Percentiles rank a stretch among this genome's conserved stretches.
phyloP scores from a whole-genome alignment of 352 stramenopile genomes.

The Globisporangium lucens region DNA sequence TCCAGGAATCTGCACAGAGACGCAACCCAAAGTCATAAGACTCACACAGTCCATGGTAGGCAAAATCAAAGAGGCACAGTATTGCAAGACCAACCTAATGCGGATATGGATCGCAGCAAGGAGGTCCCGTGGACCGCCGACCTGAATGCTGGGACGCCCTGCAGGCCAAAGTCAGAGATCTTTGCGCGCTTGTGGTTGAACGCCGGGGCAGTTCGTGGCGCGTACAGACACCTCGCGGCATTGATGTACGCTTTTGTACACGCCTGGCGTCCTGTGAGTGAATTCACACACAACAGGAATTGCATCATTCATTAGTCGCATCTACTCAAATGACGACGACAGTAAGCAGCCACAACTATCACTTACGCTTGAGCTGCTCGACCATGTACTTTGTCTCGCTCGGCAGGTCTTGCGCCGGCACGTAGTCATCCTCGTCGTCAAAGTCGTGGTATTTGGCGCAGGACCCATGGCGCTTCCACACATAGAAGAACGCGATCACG shows the following conservation, averaged over 20 bases:
- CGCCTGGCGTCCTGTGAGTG: constrained; percentile 44
- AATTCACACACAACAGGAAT: neutral
- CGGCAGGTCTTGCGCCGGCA: constrained; percentile 50
- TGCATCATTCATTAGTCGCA: neutral
- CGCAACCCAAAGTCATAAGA: neutral
- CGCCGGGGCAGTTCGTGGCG: constrained; percentile 25
- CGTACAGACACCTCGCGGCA: constrained; percentile 52
- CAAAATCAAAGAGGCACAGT: neutral
- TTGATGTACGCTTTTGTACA: constrained; percentile 70
- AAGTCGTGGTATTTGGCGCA: constrained; percentile 33
- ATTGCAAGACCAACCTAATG: constrained; percentile 6
- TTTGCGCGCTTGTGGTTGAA: constrained; percentile 54
- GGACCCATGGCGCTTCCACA: constrained; percentile 82
- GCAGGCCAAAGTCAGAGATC: constrained; percentile 49
- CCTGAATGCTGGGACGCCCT: constrained; percentile 43
- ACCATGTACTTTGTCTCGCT: constrained; percentile 57
- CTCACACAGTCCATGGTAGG: neutral
- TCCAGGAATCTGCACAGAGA: constrained; percentile 63
- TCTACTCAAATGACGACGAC: constrained; percentile 8
- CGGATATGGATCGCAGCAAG: constrained; percentile 30
- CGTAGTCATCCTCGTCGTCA: constrained; percentile 47
- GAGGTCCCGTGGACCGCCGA: constrained; percentile 49
- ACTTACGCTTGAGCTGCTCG: constrained; percentile 56
- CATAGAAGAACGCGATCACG: constrained; percentile 79
- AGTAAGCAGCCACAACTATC: neutral